A percentile compares a stretch with the other conserved stretches of the same genome.
These are phyloP conservation scores for Lepidium sativum DNA, from an alignment of 345 rosid species.

Conservation along the genomic window DNA sequence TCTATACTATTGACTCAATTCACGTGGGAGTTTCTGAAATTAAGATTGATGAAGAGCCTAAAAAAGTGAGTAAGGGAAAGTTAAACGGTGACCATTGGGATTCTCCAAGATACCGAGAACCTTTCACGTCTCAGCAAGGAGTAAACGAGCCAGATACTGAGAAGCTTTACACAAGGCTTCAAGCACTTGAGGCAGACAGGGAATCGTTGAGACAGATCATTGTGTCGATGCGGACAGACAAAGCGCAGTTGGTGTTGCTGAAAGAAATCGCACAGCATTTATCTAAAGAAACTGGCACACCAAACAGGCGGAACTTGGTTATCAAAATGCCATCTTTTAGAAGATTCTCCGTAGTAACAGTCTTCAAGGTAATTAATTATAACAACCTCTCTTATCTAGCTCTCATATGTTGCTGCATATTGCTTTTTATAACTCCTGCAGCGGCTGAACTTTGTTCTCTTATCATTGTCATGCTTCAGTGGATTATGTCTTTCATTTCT, in stretches of 20 bases:
- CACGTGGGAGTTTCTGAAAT: slow-evolving; percentile 41
- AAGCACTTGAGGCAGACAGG: slow-evolving; percentile 92
- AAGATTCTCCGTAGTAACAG: slow-evolving; percentile 42
- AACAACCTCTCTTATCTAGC: background rate
- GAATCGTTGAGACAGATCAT: slow-evolving; percentile 94
- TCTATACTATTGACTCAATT: slow-evolving; percentile 70
- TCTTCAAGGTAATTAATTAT: slow-evolving; percentile 55
- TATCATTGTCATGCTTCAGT: slow-evolving; percentile 39
- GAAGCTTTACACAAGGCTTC: slow-evolving; percentile 84
- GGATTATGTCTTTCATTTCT: slow-evolving; percentile 63
- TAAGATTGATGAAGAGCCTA: slow-evolving; percentile 29
- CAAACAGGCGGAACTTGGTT: slow-evolving; percentile 35
- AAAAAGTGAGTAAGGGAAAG: slow-evolving; percentile 7
- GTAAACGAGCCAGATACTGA: slow-evolving; percentile 60
- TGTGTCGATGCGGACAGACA: slow-evolving; percentile 85
- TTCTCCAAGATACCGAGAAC: slow-evolving; percentile 38
- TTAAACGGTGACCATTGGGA: slow-evolving; percentile 34
- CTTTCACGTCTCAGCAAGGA: slow-evolving; percentile 34
- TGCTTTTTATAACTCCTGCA: background rate
- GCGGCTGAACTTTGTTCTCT: background rate
- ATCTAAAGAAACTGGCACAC: slow-evolving; percentile 53
- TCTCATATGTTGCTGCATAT: background rate
- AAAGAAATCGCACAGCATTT: slow-evolving; percentile 88
- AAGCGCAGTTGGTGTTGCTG: slow-evolving; percentile 72
- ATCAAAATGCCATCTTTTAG: slow-evolving; percentile 38